These are phyloP conservation scores for Zoysia japonica DNA, from an alignment of 176 grass and related monocot species.

Conservation along the genomic window DNA sequence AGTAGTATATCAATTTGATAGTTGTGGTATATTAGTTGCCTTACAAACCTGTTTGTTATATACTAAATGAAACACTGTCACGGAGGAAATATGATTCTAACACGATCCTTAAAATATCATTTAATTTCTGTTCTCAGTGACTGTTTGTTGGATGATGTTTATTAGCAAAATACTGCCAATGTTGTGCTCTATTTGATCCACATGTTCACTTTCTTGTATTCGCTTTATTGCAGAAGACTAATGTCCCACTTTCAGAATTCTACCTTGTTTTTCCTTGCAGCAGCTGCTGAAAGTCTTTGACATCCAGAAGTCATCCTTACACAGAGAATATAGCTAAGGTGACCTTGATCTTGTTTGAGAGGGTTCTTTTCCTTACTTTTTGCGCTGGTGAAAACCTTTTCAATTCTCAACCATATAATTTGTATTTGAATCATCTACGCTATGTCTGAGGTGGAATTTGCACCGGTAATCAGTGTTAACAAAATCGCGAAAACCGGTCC, in stretches of 20 bases:
- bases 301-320: constrained; percentile 20
- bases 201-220: constrained; percentile 29
- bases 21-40: constrained; percentile 31
- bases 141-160: constrained; percentile 14
- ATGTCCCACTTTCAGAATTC: not conserved
- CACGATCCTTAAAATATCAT: constrained; percentile 13
- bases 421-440: not conserved
- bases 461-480: too few relatives aligned
- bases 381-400: constrained; percentile 7
- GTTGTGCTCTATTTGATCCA: not conserved
- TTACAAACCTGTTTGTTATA: constrained; percentile 21
- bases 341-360: not conserved
- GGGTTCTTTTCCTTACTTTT: constrained; percentile 14
- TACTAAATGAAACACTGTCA: constrained; percentile 36
- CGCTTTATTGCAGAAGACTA: not conserved
- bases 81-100: constrained; percentile 14
- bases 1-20: constrained; percentile 43
- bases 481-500: too few relatives aligned
- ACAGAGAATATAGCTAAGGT: constrained; percentile 1
- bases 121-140: not conserved
- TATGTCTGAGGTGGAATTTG: too few relatives aligned
- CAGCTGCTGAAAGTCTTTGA: not conserved
- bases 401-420: not conserved
- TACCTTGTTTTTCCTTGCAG: constrained; percentile 12
- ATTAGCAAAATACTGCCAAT: constrained; percentile 3